Evolutionary conservation across 2,329 filamentous ascomycete genomes (phyloP), one percentile per base, ranked within the genome.

Genomic region (Meredithiella fracta): DNA sequence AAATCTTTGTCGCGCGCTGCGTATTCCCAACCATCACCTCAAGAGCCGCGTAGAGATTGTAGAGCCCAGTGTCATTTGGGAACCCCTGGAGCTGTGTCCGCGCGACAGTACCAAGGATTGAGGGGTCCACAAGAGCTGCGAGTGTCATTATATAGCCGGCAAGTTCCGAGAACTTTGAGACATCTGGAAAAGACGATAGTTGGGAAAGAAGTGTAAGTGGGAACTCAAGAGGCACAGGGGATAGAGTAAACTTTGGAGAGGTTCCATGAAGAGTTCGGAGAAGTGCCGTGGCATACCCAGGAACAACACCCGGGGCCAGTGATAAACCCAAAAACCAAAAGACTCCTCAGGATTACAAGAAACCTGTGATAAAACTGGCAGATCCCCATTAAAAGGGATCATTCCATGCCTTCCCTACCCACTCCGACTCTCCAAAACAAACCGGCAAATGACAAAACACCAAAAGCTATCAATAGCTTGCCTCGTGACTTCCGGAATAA

Each of bases 31-130:
- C 75, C 1, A 72, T 70, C 61, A 69, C 73, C 66, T 94, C 86
- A 2, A 88, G 78, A 14, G 87, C 68, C 0, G 84, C 86, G 63
- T 91, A 94, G 0, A 82, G 79, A 61, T 88, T 85, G 67, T 94
- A 96, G 0, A 96, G 70, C 14, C 73, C 70, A 2, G 86, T 65
- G 61, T 80, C 83, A 1, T 78, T 72, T 0, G 81, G 72, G 56
- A 79, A 77, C 51, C 73, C 74, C 64, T 85, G 91, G n/a, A 96
- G 67, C 0, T 94, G 70, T 5, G 69, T 68, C 63, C 87, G 94
- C 0, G 87, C 86, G 5, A 75, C 72, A 64, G 87, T 94, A 61
- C 78, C 83, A 25, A 80, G 78, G 1, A 68, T 71, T 1, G 66
- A 63, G 0, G 75, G 70, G 47, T 81, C 75, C 56, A 77, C 76